Conservation (phyloP, 106 monocot genomes). For the Acanthochlamys bracteata region DNA sequence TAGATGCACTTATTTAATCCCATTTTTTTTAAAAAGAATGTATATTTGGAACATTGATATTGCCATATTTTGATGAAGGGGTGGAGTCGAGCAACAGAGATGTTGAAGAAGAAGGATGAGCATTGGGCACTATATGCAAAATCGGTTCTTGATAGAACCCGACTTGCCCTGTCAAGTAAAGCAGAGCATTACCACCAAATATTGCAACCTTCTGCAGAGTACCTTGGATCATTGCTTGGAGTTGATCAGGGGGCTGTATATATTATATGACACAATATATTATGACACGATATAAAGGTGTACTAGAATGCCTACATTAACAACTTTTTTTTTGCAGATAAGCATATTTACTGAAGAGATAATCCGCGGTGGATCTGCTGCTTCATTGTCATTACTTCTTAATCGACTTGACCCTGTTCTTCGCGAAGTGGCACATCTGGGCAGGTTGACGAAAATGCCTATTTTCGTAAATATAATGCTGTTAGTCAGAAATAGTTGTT, state of each 20-base stretch:
- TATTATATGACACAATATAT: conserved; percentile 18
- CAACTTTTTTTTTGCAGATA: conserved; percentile 29
- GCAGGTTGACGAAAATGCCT: conserved; percentile 40
- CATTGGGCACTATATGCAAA: conserved; percentile 95
- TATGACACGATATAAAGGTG: no score
- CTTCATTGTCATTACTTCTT: conserved; percentile 77
- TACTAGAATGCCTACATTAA: no score
- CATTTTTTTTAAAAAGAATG: neutral
- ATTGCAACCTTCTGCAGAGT: conserved; percentile 95
- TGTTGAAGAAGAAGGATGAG: conserved; percentile 49
- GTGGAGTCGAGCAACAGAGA: conserved; percentile 79
- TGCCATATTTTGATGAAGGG: conserved; percentile 56
- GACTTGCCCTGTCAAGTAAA: conserved; percentile 80
- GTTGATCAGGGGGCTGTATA: conserved; percentile 88
- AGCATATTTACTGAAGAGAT: conserved; percentile 96
- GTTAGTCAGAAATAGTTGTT: no score
- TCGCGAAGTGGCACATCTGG: conserved; percentile 76
- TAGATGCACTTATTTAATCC: no score
- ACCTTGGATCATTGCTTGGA: conserved; percentile 79
- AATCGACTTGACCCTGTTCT: conserved; percentile 92
- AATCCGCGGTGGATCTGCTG: conserved; percentile 95
- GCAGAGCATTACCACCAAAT: conserved; percentile 74
- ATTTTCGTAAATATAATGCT: no score
- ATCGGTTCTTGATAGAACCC: conserved; percentile 81
- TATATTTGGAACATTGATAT: no score